Conservation (phyloP, 441 rosid species). For the Corymbia citriodora region DNA sequence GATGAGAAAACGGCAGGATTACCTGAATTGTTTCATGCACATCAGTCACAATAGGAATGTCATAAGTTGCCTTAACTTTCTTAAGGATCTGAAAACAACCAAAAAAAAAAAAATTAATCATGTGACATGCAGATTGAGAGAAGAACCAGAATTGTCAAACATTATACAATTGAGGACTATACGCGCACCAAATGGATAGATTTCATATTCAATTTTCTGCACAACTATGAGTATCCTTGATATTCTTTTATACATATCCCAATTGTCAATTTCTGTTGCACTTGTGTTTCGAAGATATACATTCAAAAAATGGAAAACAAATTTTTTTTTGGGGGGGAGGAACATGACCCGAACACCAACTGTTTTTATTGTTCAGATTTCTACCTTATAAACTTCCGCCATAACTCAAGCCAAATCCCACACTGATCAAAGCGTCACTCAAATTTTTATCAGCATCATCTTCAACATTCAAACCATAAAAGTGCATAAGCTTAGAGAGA, state of each 20-base stretch:
- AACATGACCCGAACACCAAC: no score
- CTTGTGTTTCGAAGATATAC: neutral
- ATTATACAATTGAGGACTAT: neutral
- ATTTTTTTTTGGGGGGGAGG: neutral
- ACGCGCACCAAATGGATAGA: neutral
- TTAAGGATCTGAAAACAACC: slow-evolving; percentile 63
- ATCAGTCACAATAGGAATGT: slow-evolving; percentile 77
- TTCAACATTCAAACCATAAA: no score
- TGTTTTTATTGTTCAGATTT: no score
- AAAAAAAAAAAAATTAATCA: neutral
- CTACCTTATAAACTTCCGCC: no score
- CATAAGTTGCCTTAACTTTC: slow-evolving; percentile 78
- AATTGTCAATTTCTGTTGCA: neutral
- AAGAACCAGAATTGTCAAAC: neutral
- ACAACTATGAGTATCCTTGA: neutral
- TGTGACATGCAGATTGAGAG: neutral
- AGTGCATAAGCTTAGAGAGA: no score
- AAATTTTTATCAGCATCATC: no score
- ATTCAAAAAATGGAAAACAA: neutral
- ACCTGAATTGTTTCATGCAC: slow-evolving; percentile 87
- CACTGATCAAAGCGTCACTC: no score
- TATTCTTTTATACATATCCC: neutral
- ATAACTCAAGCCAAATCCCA: no score
- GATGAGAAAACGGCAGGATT: neutral
- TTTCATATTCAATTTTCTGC: neutral